A percentile compares a stretch with the other conserved stretches of the same genome.
These are phyloP conservation scores for Phytopythium kandeliae DNA, from an alignment of 352 stramenopile genomes.

Conservation along the genomic window DNA sequence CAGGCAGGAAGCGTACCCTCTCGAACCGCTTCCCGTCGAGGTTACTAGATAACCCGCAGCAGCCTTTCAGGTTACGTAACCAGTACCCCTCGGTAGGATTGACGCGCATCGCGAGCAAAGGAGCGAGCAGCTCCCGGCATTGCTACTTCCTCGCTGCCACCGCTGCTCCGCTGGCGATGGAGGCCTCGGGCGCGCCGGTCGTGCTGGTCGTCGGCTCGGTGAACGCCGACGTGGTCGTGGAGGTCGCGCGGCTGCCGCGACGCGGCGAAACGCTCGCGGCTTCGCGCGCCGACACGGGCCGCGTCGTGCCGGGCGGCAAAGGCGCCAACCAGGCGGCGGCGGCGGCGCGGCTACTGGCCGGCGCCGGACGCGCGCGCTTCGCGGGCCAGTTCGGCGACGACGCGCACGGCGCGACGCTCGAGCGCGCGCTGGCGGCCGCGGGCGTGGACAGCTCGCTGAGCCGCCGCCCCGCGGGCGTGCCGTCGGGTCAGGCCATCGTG, in stretches of 20 bases:
- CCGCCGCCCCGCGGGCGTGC: constrained; percentile 25
- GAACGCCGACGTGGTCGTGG: constrained; percentile 79
- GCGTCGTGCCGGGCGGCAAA: constrained; percentile 69
- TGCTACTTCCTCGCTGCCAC: too few relatives aligned
- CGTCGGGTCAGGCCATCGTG: constrained; percentile 77
- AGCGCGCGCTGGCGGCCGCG: constrained; percentile 21
- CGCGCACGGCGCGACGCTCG: constrained; percentile 41
- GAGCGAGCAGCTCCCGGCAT: too few relatives aligned
- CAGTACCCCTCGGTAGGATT: too few relatives aligned
- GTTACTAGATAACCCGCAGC: too few relatives aligned
- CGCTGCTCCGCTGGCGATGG: not conserved
- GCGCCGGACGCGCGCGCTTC: constrained; percentile 26
- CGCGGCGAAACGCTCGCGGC: constrained; percentile 65
- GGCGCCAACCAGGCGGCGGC: constrained; percentile 77
- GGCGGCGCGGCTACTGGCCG: constrained; percentile 38
- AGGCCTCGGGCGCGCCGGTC: not conserved
- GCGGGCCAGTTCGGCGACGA: constrained; percentile 74
- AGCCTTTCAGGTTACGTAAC: too few relatives aligned
- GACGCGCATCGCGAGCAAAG: too few relatives aligned
- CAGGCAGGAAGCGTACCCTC: too few relatives aligned
- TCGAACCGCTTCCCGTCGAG: too few relatives aligned
- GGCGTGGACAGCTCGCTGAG: constrained; percentile 36
- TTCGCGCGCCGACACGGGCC: constrained; percentile 46
- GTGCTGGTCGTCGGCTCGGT: constrained; percentile 80
- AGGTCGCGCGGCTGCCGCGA: constrained; percentile 56